Percentiles rank a stretch among this genome's conserved stretches.
Evolutionary conservation across 768 basidiomycete genomes (phyloP).

Genomic region (Pisolithus microcarpus): DNA sequence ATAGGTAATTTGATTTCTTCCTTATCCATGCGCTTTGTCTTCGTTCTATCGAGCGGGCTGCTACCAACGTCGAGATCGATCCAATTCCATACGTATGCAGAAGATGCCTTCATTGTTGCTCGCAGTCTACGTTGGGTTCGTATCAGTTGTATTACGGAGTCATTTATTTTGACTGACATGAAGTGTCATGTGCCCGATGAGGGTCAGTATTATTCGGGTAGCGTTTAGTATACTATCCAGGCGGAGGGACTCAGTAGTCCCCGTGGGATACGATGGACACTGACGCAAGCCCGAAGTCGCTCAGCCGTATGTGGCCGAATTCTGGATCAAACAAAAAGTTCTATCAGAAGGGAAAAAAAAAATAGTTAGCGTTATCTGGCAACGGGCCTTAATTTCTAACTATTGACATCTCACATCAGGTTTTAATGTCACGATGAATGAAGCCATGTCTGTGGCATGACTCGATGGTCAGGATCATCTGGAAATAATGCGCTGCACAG

Average conservation of each 20-base stretch:
- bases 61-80: slow-evolving; percentile 82
- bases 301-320: slow-evolving; percentile 82
- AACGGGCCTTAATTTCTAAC: slow-evolving; percentile 23
- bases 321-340: slow-evolving; percentile 93
- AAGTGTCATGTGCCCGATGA: slow-evolving; percentile 96
- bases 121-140: slow-evolving; percentile 59
- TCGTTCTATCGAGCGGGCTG: slow-evolving; percentile 56
- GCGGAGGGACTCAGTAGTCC: slow-evolving; percentile 13
- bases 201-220: slow-evolving; percentile 62
- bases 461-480: slow-evolving; percentile 94
- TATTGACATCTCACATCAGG: slow-evolving; percentile 58
- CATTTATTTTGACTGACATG: slow-evolving; percentile 42
- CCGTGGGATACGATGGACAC: slow-evolving; percentile 32
- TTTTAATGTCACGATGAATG: slow-evolving; percentile 97
- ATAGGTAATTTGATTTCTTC: slow-evolving; percentile 79
- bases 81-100: slow-evolving; percentile 77
- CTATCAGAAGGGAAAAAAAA: slow-evolving; percentile 34
- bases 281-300: slow-evolving; percentile 93
- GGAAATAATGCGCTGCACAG: slow-evolving; percentile 23
- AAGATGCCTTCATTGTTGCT: slow-evolving; percentile 83
- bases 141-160: slow-evolving; percentile 11
- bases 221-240: slow-evolving; percentile 14
- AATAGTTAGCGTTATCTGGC: slow-evolving; percentile 18
- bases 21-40: slow-evolving; percentile 73
- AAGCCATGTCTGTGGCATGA: slow-evolving; percentile 92